Percentiles rank a stretch among this genome's conserved stretches.
Conservation (phyloP, 768 basidiomycete species). For the Mycena vitilis region DNA sequence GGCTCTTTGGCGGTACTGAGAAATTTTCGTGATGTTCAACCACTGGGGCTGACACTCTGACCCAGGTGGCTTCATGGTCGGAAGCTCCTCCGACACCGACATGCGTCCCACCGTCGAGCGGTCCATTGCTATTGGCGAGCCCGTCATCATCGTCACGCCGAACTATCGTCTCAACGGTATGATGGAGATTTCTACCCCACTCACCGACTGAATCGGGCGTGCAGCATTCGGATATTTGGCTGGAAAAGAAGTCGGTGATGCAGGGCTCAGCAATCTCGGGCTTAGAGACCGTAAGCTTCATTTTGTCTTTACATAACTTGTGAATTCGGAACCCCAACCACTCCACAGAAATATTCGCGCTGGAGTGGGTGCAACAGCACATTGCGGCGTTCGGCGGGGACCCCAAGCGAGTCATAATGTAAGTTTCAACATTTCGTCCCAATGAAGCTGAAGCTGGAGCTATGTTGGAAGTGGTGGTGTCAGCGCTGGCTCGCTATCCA, state of each 20-base stretch:
- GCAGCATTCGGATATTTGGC: constrained; percentile 19
- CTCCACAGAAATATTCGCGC: constrained; percentile 48
- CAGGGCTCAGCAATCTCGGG: constrained; percentile 14
- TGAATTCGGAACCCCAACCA: background rate
- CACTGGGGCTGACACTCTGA: background rate
- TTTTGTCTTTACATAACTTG: background rate
- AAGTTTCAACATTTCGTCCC: background rate
- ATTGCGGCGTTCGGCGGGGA: constrained; percentile 69
- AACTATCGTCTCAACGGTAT: constrained; percentile 14
- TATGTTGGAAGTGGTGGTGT: background rate
- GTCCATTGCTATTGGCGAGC: constrained; percentile 44
- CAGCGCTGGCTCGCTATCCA: constrained; percentile 3
- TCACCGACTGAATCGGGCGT: background rate
- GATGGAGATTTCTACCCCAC: background rate
- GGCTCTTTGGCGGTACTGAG: constrained; percentile 44
- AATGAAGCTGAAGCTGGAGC: too few relatives aligned
- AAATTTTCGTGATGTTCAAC: background rate
- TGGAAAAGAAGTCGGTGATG: constrained; percentile 8
- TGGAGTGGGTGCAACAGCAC: constrained; percentile 69
- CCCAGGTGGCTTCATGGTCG: constrained; percentile 48
- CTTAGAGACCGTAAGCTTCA: constrained; percentile 12
- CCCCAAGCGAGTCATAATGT: constrained; percentile 58
- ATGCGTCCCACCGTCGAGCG: constrained; percentile 45
- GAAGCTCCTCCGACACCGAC: constrained; percentile 37
- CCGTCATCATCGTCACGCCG: constrained; percentile 22